phyloP scores from a whole-genome alignment of 257 asterid species.

The Solanum pinnatisectum region DNA sequence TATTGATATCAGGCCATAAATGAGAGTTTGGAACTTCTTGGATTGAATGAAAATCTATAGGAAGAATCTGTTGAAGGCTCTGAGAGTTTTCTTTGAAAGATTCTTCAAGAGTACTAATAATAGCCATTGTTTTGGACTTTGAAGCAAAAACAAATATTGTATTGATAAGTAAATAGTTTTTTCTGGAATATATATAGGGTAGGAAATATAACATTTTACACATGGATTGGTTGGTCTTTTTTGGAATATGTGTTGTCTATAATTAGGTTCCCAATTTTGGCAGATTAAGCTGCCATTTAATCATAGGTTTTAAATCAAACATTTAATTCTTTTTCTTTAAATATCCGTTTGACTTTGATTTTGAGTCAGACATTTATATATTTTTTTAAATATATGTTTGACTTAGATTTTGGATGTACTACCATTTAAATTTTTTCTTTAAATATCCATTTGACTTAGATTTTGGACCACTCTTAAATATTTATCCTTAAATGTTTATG shows the following conservation, averaged over 20 bases:
- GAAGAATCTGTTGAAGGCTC: constrained; percentile 35
- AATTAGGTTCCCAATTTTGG: neutral
- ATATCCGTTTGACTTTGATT: too few relatives aligned
- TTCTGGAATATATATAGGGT: neutral
- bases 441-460: too few relatives aligned
- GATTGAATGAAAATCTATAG: constrained; percentile 51
- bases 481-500: too few relatives aligned
- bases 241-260: neutral
- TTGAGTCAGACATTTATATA: too few relatives aligned
- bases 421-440: too few relatives aligned
- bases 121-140: neutral
- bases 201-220: neutral
- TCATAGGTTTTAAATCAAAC: too few relatives aligned
- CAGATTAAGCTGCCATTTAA: neutral
- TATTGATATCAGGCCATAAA: constrained; percentile 24
- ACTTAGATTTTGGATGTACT: too few relatives aligned
- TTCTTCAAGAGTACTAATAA: constrained; percentile 35
- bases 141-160: neutral
- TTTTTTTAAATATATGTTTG: too few relatives aligned
- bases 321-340: too few relatives aligned
- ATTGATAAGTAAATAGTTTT: too few relatives aligned
- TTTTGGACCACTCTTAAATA: too few relatives aligned
- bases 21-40: constrained; percentile 52
- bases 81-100: constrained; percentile 36
- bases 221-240: neutral